Evolutionary conservation across 257 asterid species (phyloP).

Genomic region (Solanum appendiculatum): DNA sequence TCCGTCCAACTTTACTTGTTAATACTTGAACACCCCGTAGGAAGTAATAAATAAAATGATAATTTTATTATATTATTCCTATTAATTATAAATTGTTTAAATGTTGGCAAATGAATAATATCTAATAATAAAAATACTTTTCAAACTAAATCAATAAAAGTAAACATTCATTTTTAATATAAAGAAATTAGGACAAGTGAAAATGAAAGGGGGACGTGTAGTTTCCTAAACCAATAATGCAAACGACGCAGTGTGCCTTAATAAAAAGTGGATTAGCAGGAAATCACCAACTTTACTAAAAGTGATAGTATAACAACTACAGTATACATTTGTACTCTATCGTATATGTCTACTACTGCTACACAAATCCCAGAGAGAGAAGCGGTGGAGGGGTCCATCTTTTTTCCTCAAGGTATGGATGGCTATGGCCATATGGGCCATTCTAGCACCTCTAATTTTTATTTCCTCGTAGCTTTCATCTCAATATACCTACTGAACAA

Average conservation of each 20-base stretch:
- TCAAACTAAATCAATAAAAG: no score
- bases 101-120: no score
- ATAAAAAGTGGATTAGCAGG: background rate
- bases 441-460: background rate
- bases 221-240: background rate
- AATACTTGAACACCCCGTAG: background rate
- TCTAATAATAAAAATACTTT: no score
- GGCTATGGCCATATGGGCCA: background rate
- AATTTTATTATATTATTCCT: no score
- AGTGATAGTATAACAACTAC: background rate
- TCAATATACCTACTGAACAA: background rate
- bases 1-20: background rate
- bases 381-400: background rate
- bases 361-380: background rate
- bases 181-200: no score
- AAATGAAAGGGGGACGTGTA: background rate
- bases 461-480: background rate
- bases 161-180: no score
- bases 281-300: background rate
- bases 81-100: no score
- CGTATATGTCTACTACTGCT: background rate
- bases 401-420: background rate
- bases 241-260: background rate
- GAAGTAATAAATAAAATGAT: no score
- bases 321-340: background rate